Evolutionary conservation across 768 basidiomycete species (phyloP).

Genomic region (Boletus tylopilopsis): DNA sequence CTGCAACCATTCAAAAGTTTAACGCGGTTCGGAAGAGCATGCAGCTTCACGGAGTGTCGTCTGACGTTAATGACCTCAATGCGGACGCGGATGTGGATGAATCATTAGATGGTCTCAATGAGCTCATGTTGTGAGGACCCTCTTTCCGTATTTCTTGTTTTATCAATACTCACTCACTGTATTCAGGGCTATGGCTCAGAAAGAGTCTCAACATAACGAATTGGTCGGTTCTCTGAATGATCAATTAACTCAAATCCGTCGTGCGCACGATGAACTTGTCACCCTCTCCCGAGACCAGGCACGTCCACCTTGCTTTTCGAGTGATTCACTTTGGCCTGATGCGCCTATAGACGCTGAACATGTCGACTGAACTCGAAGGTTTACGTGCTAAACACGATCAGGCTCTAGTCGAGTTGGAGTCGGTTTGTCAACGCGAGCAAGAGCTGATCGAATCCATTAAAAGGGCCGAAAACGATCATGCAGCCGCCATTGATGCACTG

Average conservation of each 20-base stretch:
- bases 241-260: slow-evolving; percentile 64
- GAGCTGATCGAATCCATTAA: slow-evolving; percentile 50
- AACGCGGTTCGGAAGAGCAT: slow-evolving; percentile 69
- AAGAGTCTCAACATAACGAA: slow-evolving; percentile 88
- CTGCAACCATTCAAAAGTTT: slow-evolving; percentile 70
- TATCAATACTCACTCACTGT: slow-evolving; percentile 4
- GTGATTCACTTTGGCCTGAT: background rate
- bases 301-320: slow-evolving; percentile 9
- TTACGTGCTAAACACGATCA: slow-evolving; percentile 60
- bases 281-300: slow-evolving; percentile 86
- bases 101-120: slow-evolving; percentile 76
- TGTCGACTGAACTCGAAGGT: slow-evolving; percentile 82
- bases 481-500: slow-evolving; percentile 44
- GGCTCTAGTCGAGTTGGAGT: slow-evolving; percentile 49
- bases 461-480: slow-evolving; percentile 48
- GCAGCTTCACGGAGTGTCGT: slow-evolving; percentile 43
- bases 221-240: slow-evolving; percentile 66
- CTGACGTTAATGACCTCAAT: slow-evolving; percentile 21
- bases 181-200: slow-evolving; percentile 91
- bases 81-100: slow-evolving; percentile 53
- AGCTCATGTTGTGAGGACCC: slow-evolving; percentile 79
- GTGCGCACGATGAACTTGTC: slow-evolving; percentile 79
- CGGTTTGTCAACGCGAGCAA: slow-evolving; percentile 53
- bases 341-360: slow-evolving; percentile 63
- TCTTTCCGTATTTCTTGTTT: slow-evolving; percentile 2